Percentiles rank a stretch among this genome's conserved stretches.
These are phyloP conservation scores for Porodaedalea pini DNA, from an alignment of 1,284 basidiomycete genomes.

Conservation along the genomic window DNA sequence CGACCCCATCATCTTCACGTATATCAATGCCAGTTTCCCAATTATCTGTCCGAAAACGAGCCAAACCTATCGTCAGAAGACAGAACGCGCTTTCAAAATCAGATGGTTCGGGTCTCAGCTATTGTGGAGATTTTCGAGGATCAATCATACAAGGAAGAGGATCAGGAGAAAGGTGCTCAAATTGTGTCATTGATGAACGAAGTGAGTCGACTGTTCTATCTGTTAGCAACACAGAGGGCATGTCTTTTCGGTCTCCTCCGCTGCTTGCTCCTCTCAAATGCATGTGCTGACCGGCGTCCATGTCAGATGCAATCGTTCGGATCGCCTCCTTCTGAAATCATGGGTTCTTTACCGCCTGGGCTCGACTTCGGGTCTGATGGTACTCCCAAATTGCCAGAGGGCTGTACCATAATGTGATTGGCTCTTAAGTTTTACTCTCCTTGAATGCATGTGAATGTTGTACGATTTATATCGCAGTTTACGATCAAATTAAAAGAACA, in stretches of 20 bases:
- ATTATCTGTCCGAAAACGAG: constrained; percentile 61
- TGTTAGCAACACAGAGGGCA: constrained; percentile 4
- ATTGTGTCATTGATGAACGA: constrained; percentile 75
- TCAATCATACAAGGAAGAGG: constrained; percentile 59
- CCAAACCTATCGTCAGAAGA: constrained; percentile 57
- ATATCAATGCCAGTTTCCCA: constrained; percentile 65
- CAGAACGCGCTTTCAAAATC: constrained; percentile 64
- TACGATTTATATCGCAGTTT: background rate
- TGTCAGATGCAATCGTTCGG: constrained; percentile 80
- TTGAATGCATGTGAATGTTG: background rate
- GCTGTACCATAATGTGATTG: constrained; percentile 39
- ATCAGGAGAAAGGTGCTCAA: constrained; percentile 48
- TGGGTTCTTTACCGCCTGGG: constrained; percentile 87
- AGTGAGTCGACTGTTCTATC: constrained; percentile 40
- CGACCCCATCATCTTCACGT: background rate
- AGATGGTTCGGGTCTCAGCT: constrained; percentile 59
- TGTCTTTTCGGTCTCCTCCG: background rate
- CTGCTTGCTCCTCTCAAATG: background rate
- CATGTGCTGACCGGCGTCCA: background rate
- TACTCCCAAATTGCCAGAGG: constrained; percentile 50
- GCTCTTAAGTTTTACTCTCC: background rate
- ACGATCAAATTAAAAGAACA: background rate
- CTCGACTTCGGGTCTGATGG: constrained; percentile 58
- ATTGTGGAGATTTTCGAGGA: constrained; percentile 78
- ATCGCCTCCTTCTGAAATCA: constrained; percentile 85